Conservation (phyloP, 805 yeast species). For the Danielozyma ontarioensis region DNA sequence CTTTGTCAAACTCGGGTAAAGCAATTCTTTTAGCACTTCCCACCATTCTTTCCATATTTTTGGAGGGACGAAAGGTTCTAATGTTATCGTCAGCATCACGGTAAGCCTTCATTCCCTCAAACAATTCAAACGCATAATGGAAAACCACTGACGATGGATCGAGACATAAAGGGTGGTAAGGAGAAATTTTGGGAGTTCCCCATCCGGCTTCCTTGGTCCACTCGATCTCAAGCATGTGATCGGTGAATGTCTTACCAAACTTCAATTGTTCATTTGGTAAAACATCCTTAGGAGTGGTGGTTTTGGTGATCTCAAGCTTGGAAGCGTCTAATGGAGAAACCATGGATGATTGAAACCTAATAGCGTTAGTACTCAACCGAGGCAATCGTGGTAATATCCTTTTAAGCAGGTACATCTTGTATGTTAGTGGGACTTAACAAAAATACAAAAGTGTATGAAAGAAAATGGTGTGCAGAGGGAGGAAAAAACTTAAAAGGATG, state of each 20-base stretch:
- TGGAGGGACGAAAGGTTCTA: conserved; percentile 86
- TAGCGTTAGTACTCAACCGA: not conserved
- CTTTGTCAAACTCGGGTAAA: conserved; percentile 79
- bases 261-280: conserved; percentile 36
- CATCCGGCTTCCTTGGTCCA: conserved; percentile 80
- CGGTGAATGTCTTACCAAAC: conserved; percentile 59
- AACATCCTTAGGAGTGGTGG: conserved; percentile 30
- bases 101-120: conserved; percentile 96
- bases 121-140: conserved; percentile 92
- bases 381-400: not conserved
- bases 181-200: conserved; percentile 83
- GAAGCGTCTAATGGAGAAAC: conserved; percentile 33
- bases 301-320: conserved; percentile 30
- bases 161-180: conserved; percentile 68
- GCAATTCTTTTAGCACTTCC: conserved; percentile 83
- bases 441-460: no score
- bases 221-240: conserved; percentile 82
- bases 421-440: no score
- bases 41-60: conserved; percentile 90
- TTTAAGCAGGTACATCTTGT: not conserved
- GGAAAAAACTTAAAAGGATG: no score
- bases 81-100: conserved; percentile 47
- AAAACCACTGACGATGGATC: conserved; percentile 90
- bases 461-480: no score
- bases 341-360: not conserved